Evolutionary conservation across 768 basidiomycete genomes (phyloP).

Genomic region (Dioszegia crocea): DNA sequence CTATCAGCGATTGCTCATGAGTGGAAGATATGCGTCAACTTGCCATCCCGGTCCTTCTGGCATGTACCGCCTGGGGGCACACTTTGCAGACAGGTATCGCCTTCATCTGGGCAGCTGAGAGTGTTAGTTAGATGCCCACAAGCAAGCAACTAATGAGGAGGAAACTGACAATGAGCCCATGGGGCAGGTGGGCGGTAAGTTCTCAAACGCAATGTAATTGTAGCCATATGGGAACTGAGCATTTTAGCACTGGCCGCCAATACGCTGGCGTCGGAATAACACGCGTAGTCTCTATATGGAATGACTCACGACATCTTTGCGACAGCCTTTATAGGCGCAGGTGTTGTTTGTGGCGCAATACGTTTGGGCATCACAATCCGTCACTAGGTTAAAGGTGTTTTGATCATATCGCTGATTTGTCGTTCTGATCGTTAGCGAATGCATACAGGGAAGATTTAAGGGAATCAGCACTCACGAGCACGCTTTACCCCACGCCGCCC

Average conservation of each 20-base stretch:
- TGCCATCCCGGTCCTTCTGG: constrained; percentile 83
- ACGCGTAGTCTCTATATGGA: not conserved
- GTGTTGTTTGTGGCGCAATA: constrained; percentile 60
- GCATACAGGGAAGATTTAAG: too few relatives aligned
- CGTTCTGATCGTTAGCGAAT: not conserved
- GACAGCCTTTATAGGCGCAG: constrained; percentile 66
- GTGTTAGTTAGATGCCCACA: not conserved
- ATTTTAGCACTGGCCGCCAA: too few relatives aligned
- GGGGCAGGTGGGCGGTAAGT: constrained; percentile 62
- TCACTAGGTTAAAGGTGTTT: constrained; percentile 74
- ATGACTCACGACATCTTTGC: constrained; percentile 71
- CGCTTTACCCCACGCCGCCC: constrained; percentile 30
- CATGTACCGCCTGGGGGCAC: constrained; percentile 64
- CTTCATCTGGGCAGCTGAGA: constrained; percentile 72
- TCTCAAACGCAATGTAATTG: constrained; percentile 38
- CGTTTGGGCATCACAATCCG: constrained; percentile 67
- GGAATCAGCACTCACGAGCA: constrained; percentile 43
- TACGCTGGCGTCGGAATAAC: not conserved
- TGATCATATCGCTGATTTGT: constrained; percentile 54
- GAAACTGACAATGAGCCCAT: constrained; percentile 57
- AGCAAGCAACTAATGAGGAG: not conserved
- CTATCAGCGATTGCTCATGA: constrained; percentile 1
- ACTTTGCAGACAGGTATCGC: constrained; percentile 61
- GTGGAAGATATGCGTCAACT: constrained; percentile 26
- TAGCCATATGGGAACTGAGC: constrained; percentile 48